A percentile compares a stretch with the other conserved stretches of the same genome.
Evolutionary conservation across 495 filamentous ascomycete species (phyloP).

Genomic region (Neurospora tetrasperma): DNA sequence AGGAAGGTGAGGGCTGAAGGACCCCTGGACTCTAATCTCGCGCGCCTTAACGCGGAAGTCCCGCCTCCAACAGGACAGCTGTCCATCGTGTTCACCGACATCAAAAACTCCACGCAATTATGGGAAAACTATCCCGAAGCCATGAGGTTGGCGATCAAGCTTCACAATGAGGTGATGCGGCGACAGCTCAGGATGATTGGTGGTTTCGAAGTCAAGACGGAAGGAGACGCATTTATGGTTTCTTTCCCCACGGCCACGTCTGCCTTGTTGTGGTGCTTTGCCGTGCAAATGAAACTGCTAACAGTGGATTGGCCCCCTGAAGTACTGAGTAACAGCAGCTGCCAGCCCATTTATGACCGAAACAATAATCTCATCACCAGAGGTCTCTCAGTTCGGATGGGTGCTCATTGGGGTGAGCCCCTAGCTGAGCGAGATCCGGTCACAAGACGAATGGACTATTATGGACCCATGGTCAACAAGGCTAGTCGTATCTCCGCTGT

Average conservation of each 20-base stretch:
- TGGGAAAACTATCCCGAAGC: constrained; percentile 93
- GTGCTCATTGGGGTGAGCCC: constrained; percentile 87
- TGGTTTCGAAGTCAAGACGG: constrained; percentile 97
- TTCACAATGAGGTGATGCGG: constrained; percentile 92
- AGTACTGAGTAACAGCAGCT: constrained; percentile 75
- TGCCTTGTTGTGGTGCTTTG: constrained; percentile 90
- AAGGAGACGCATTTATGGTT: constrained; percentile 99
- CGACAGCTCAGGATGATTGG: constrained; percentile 87
- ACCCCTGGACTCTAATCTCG: constrained; percentile 68
- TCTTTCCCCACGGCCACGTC: constrained; percentile 92
- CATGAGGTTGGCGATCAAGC: constrained; percentile 90
- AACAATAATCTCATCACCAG: constrained; percentile 86
- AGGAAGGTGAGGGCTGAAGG: constrained; percentile 57
- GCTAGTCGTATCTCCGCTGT: constrained; percentile 84
- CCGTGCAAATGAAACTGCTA: constrained; percentile 77
- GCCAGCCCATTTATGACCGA: constrained; percentile 68
- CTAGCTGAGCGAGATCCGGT: constrained; percentile 93
- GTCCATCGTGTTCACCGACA: constrained; percentile 95
- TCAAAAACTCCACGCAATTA: constrained; percentile 95
- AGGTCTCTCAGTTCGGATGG: constrained; percentile 93
- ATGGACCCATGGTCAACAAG: constrained; percentile 98
- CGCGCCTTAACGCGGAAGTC: constrained; percentile 77
- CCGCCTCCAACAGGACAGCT: constrained; percentile 82
- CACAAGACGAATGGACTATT: constrained; percentile 98
- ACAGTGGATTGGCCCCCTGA: constrained; percentile 89